These are phyloP conservation scores for Daedalea quercina DNA, from an alignment of 768 basidiomycete species.

Conservation along the genomic window DNA sequence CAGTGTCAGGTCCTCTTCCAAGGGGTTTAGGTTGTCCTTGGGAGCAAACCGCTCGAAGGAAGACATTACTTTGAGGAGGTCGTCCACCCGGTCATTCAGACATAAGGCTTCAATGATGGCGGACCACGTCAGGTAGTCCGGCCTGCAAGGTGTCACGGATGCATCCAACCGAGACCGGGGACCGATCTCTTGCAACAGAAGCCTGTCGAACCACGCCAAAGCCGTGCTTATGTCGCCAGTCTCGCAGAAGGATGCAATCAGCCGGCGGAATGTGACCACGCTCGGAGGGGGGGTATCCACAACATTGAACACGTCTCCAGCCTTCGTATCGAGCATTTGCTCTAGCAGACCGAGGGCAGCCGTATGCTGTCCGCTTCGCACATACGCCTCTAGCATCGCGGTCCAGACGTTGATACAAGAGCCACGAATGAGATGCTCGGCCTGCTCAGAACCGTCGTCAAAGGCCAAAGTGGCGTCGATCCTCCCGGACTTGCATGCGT, in stretches of 20 bases:
- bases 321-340: slow-evolving; percentile 53
- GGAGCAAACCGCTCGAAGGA: slow-evolving; percentile 28
- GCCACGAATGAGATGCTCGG: neutral
- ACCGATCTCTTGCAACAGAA: slow-evolving; percentile 37
- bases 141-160: slow-evolving; percentile 38
- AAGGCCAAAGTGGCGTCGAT: slow-evolving; percentile 20
- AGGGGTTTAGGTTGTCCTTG: slow-evolving; percentile 21
- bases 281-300: slow-evolving; percentile 49
- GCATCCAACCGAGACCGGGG: slow-evolving; percentile 34
- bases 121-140: slow-evolving; percentile 48
- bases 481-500: slow-evolving; percentile 31
- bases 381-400: slow-evolving; percentile 70
- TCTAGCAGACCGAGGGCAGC: slow-evolving; percentile 62
- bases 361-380: slow-evolving; percentile 54
- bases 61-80: slow-evolving; percentile 52
- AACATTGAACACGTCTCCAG: slow-evolving; percentile 25
- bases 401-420: slow-evolving; percentile 53
- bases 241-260: slow-evolving; percentile 61
- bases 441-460: slow-evolving; percentile 8
- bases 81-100: slow-evolving; percentile 36
- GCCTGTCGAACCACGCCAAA: slow-evolving; percentile 62
- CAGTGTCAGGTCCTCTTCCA: slow-evolving; percentile 25
- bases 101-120: slow-evolving; percentile 56
- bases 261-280: slow-evolving; percentile 53
- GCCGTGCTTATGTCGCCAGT: slow-evolving; percentile 58